Evolutionary conservation across 2,329 filamentous ascomycete species (phyloP).

Genomic region (Aureobasidium lini): DNA sequence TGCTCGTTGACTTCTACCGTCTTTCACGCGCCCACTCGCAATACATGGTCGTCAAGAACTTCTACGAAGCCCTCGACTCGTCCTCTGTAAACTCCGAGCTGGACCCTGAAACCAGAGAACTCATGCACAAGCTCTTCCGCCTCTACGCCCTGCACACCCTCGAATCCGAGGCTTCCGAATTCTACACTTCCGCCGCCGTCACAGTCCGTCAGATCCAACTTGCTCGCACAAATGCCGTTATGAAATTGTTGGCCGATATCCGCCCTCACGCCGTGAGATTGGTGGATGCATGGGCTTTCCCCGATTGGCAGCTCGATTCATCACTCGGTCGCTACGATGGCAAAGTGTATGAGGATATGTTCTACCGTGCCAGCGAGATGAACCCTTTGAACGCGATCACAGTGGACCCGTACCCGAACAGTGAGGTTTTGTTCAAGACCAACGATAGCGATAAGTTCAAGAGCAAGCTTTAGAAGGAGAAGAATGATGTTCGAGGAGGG

Average conservation of each 20-base stretch:
- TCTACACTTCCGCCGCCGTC: slow-evolving; percentile 62
- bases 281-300: slow-evolving; percentile 69
- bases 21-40: slow-evolving; percentile 68
- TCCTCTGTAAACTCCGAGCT: slow-evolving; percentile 45
- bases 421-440: slow-evolving; percentile 53
- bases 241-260: slow-evolving; percentile 63
- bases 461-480: slow-evolving; percentile 38
- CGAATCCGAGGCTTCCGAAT: slow-evolving; percentile 62
- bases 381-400: slow-evolving; percentile 67
- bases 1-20: slow-evolving; percentile 71
- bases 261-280: slow-evolving; percentile 64
- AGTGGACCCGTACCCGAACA: slow-evolving; percentile 65
- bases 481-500: background rate
- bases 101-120: slow-evolving; percentile 47
- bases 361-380: slow-evolving; percentile 61
- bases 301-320: slow-evolving; percentile 70
- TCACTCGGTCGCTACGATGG: slow-evolving; percentile 64
- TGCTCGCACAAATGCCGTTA: slow-evolving; percentile 58
- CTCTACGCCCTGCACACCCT: slow-evolving; percentile 60
- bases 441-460: slow-evolving; percentile 41
- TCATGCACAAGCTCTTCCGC: slow-evolving; percentile 61
- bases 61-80: slow-evolving; percentile 61
- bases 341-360: slow-evolving; percentile 71
- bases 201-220: slow-evolving; percentile 67
- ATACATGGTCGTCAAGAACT: slow-evolving; percentile 72